Evolutionary conservation across 2,329 filamentous ascomycete species (phyloP), one percentile per base, ranked within the genome.

Genomic region (Neoarthrinium moseri): DNA sequence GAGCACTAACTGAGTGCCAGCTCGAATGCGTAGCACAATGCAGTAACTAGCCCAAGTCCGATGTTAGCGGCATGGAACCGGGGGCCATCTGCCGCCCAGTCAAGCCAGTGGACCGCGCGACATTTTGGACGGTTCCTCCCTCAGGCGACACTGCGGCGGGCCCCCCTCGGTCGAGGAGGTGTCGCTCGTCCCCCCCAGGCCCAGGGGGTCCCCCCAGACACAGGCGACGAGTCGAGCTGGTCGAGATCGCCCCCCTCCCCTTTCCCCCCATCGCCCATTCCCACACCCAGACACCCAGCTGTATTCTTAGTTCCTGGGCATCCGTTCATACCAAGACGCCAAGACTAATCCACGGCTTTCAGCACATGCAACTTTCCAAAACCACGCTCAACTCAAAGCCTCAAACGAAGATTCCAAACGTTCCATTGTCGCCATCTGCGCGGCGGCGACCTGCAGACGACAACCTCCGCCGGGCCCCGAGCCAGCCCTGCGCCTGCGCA

Each of bases 311-410:
- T 34, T 24, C 15, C 39, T 43, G 27, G 39, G 39, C 39, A 43
- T 24, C 29, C 39, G 39, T 29, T 43, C 26, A 43, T 43, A 43
- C 39, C 39, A 43, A 43, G 33, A 44, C 33, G 33, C 41, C 41
- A 44, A 44, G 41, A 44, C 41, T 30, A n/a, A 15, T 44, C 41
- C 41, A 44, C 41, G 36, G 30, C 41, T 34, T 43, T 36, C 30
- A n/a, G 41, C 41, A 44, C 41, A 35, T 44, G 41, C 41, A 35
- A 44, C 39, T 44, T 37, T 30, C 41, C 41, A 36, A 44, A 32
- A 44, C 41, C 17, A 36, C 20, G 26, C n/a, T 44, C 30, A 44
- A 17, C 41, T 37, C 41, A 37, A 44, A 34, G 17, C 10, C 18
- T 10, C 32, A 10, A 21, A 18, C 6, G 10, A 36, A 18, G 21